Evolutionary conservation across 495 filamentous ascomycete genomes (phyloP), one percentile per base, ranked within the genome.

Genomic region (Penicillium maclennaniae): DNA sequence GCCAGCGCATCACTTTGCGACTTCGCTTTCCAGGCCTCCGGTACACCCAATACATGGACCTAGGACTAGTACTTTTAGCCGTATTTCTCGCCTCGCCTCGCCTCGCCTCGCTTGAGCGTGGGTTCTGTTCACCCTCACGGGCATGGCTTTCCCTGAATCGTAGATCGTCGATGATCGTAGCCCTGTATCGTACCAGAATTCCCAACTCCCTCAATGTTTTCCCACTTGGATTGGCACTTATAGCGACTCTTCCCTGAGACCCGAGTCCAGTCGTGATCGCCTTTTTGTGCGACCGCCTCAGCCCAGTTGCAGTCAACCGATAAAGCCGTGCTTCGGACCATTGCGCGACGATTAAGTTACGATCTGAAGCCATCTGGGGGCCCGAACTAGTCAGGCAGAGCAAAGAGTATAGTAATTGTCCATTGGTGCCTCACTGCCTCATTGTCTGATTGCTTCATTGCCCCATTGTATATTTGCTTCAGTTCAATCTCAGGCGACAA

Each of bases 211-310:
- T n/a, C 19, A 14, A 17, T 21, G 16, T 36, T 14, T 14, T 19
- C 16, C 20, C 14, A 8, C 20, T 15, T 50, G 3, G 7, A 17
- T 17, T 36, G 16, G 27, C 36, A 28, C 47, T 37, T 28, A 49
- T 49, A 23, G 40, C 36, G 37, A 28, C 8, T 28, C 31, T 34
- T n/a, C 7, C 38, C 38, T 20, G n/a, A 16, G 38, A 16, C n/a
- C 39, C 19, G 14, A 12, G 17, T 5, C 20, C 23, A 6, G 19
- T 28, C 17, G 43, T 43, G 54, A 51, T 43, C 37, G 25, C 27
- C 27, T 42, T 41, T 21, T 42, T 48, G 58, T 61, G 51, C 55
- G 26, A 58, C 51, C 47, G 25, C 45, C 17, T 23, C 16, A 39
- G 49, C 9, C 19, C 36, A 21, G 43, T 31, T 47, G 44, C 53